phyloP scores from a whole-genome alignment of 176 grass and related monocot genomes.

The Secale cereale region DNA sequence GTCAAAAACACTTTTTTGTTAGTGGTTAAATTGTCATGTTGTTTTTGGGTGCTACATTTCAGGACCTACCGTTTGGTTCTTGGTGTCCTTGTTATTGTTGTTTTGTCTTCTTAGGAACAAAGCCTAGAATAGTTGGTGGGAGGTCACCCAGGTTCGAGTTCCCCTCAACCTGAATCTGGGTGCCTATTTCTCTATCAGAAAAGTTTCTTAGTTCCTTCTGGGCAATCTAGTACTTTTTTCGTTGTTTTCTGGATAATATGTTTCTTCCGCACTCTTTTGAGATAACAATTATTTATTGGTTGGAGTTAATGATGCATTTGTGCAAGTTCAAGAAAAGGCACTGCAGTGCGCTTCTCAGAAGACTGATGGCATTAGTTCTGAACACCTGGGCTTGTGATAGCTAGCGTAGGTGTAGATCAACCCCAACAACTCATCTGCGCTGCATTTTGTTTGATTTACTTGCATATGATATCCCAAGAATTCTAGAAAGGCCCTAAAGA shows the following conservation, averaged over 20 bases:
- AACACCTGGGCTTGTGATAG: background rate
- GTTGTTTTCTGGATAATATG: too few species aligned
- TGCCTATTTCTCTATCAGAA: background rate
- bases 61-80: background rate
- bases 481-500: background rate
- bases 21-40: background rate
- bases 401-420: background rate
- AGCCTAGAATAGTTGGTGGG: background rate
- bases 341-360: background rate
- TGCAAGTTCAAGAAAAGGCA: background rate
- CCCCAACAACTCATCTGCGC: background rate
- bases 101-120: background rate
- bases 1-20: background rate
- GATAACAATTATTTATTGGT: background rate
- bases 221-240: background rate
- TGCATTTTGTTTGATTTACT: background rate
- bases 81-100: background rate
- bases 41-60: background rate
- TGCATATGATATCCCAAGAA: background rate
- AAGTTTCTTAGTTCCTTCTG: background rate
- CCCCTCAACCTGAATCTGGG: background rate
- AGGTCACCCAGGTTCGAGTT: background rate
- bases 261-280: background rate
- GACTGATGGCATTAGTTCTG: background rate
- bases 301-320: background rate